Percentiles rank a stretch among this genome's conserved stretches.
phyloP scores from a whole-genome alignment of 257 asterid species.

The Ehretia macrophylla region DNA sequence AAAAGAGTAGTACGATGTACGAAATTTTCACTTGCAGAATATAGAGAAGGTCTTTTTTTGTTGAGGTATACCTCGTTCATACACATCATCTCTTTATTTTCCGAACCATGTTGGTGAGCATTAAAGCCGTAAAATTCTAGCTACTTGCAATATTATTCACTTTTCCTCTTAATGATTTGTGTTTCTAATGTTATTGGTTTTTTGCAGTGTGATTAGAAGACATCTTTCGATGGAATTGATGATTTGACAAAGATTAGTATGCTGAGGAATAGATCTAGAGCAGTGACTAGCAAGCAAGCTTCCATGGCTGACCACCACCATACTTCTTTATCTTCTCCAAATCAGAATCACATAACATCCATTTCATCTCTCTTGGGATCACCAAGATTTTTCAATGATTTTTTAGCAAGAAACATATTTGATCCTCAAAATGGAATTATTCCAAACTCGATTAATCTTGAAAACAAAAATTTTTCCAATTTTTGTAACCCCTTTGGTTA shows the following conservation, averaged over 20 bases:
- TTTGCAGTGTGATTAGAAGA: conserved; percentile 21
- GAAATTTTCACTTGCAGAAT: no score
- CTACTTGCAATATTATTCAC: no score
- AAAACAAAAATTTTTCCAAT: conserved; percentile 36
- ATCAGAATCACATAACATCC: conserved; percentile 39
- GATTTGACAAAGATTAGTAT: conserved; percentile 23
- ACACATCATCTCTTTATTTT: no score
- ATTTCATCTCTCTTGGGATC: conserved; percentile 58
- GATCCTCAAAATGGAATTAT: conserved; percentile 39
- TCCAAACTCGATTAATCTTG: conserved; percentile 80
- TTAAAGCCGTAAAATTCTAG: no score
- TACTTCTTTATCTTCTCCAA: conserved; percentile 26
- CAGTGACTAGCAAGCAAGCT: conserved; percentile 54
- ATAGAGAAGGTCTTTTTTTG: no score
- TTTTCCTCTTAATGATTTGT: no score
- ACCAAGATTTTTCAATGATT: conserved; percentile 58
- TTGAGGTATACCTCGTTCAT: no score
- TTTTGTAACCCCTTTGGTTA: conserved; percentile 46
- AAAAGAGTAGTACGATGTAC: no score
- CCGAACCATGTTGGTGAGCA: no score
- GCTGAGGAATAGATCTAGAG: conserved; percentile 78
- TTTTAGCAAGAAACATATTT: conserved; percentile 32
- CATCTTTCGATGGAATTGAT: neutral
- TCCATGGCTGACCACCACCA: conserved; percentile 45
- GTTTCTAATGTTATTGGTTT: neutral